Evolutionary conservation across 495 filamentous ascomycete genomes (phyloP).

Genomic region (Neurospora intermedia): DNA sequence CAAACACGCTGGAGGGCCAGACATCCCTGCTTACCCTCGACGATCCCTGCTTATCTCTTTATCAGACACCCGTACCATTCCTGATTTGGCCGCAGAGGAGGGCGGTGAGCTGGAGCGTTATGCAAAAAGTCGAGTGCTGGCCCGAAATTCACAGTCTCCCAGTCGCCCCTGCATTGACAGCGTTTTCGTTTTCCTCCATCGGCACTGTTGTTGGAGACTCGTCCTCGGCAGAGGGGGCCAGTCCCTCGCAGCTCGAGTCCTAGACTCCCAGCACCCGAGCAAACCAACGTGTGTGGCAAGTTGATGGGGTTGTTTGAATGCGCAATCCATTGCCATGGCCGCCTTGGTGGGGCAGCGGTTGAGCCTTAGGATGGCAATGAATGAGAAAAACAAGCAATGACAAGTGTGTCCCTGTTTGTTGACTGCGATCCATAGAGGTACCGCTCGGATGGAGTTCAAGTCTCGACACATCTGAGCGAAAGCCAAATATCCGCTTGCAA

Average conservation of each 20-base stretch:
- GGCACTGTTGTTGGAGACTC: not conserved
- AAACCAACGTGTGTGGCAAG: not conserved
- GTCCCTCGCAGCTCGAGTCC: not conserved
- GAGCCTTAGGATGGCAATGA: not conserved
- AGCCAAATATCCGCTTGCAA: too few relatives aligned
- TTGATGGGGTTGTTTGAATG: not conserved
- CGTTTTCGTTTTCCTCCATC: not conserved
- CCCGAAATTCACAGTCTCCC: not conserved
- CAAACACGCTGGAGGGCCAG: conserved; percentile 2
- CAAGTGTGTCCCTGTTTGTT: not conserved
- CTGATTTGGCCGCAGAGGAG: conserved; percentile 8
- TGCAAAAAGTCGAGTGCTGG: conserved; percentile 10
- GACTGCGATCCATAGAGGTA: not conserved
- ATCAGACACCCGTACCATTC: conserved; percentile 12
- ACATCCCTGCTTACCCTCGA: conserved; percentile 9
- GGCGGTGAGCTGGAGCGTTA: conserved; percentile 17
- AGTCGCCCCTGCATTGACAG: not conserved
- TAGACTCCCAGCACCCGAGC: not conserved
- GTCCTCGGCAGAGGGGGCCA: not conserved
- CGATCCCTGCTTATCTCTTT: conserved; percentile 24
- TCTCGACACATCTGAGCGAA: too few relatives aligned
- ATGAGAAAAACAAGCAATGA: not conserved
- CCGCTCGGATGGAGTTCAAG: not conserved
- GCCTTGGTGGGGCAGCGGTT: not conserved
- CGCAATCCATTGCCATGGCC: not conserved